Conservation (phyloP, 2,329 filamentous ascomycete genomes). For the Ceratocystis ficicola region DNA sequence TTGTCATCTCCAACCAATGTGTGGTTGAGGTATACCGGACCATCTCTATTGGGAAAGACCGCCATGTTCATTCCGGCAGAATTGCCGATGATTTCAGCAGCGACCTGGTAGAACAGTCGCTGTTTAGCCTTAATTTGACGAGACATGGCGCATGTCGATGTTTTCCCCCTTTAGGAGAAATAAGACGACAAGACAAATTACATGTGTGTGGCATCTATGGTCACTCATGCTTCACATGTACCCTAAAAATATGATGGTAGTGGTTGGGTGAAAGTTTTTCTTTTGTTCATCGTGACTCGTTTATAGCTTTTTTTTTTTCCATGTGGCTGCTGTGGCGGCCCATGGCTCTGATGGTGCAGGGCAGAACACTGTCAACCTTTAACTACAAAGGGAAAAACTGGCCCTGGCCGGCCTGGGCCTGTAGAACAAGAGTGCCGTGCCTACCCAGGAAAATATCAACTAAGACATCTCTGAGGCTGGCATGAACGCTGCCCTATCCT, state of each 20-base stretch:
- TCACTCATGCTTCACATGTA: too few relatives aligned
- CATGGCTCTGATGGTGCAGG: slow-evolving; percentile 4
- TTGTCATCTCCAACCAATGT: neutral
- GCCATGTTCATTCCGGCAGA: neutral
- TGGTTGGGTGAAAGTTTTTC: neutral
- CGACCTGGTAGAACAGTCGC: neutral
- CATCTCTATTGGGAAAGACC: neutral
- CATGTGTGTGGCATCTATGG: too few relatives aligned
- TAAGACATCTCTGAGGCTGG: neutral
- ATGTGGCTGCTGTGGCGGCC: neutral
- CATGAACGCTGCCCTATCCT: neutral
- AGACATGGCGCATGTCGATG: neutral
- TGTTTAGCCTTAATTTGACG: neutral
- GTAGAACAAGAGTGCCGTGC: neutral
- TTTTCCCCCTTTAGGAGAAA: neutral
- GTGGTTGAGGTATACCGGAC: neutral
- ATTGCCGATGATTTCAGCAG: neutral
- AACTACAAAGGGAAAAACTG: slow-evolving; percentile 1
- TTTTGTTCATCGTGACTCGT: slow-evolving; percentile 14
- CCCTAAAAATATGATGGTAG: too few relatives aligned
- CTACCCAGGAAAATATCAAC: neutral
- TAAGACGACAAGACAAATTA: neutral
- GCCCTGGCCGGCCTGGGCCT: slow-evolving; percentile 5
- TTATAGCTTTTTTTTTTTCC: slow-evolving; percentile 12
- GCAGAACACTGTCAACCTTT: neutral